Percentiles rank a stretch among this genome's conserved stretches.
Conservation (phyloP, 139 green algal genomes). For the Chlorella sp. region DNA sequence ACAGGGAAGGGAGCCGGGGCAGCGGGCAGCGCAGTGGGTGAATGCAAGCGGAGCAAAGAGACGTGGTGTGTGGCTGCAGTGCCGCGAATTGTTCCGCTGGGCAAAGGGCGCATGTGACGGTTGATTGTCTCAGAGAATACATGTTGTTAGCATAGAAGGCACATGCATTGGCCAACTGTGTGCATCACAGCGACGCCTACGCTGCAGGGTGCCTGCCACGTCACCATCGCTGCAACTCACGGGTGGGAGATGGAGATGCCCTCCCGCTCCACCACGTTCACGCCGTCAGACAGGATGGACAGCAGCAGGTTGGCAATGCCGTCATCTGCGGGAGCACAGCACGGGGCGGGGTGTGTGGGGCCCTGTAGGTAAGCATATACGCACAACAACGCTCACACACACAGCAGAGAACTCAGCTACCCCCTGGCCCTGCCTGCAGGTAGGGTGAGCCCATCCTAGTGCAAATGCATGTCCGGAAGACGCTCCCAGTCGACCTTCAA, state of each 20-base stretch:
- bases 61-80: background rate
- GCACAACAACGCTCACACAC: background rate
- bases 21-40: too few relatives aligned
- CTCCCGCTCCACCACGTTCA: conserved; percentile 98
- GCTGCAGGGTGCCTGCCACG: background rate
- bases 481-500: too few relatives aligned
- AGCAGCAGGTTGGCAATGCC: conserved; percentile 99
- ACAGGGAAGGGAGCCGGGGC: background rate
- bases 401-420: too few relatives aligned
- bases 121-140: too few relatives aligned
- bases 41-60: background rate
- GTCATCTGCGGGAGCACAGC: conserved; percentile 74
- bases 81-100: background rate
- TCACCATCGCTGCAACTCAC: conserved; percentile 56
- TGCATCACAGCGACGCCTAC: background rate
- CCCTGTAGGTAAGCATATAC: too few relatives aligned
- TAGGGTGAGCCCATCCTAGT: too few relatives aligned
- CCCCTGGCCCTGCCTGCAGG: too few relatives aligned
- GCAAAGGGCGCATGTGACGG: background rate
- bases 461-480: too few relatives aligned
- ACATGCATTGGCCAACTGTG: background rate
- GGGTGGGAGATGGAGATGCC: conserved; percentile 96
- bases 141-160: too few relatives aligned
- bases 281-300: conserved; percentile 91
- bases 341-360: too few relatives aligned